Base-by-base conservation (phyloP, 805 yeast genomes). In the Metschnikowia gelsemii region DNA sequence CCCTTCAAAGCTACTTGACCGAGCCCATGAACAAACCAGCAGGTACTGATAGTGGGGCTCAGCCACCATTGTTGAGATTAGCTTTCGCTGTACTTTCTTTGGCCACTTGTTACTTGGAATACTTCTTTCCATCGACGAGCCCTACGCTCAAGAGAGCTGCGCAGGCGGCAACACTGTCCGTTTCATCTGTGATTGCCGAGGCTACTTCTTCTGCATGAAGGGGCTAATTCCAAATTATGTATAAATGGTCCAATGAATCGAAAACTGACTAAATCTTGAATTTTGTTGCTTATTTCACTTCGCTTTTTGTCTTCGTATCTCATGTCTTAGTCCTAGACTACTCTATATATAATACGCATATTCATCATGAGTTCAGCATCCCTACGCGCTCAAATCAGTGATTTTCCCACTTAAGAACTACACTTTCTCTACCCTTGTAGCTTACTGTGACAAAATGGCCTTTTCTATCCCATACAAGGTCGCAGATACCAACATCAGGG, bases 61-160 rank as follows among this genome's bases (percentile, higher is more conserved):
- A 78, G 63, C 64, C 80, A 55, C 71, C 74, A 51, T 46, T 76
- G 66, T 68, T 76, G 54, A 66, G 70, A 51, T 43, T 76, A 9
- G 43, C 66, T 4, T 65, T 78, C 55, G 72, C 78, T 24, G n/a
- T 72, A 13, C 58, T 76, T 27, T 72, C 80, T 18, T 50, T 79
- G 40, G 60, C 54, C 38, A 75, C 80, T 31, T 79, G 82, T 52
- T 80, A 80, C 63, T 59, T 77, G 62, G 81, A 78, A 43, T 50
- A 78, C 34, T 45, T 73, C 19, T 66, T 74, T 52, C 83, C 83
- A 3, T 48, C 57, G 32, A 53, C 69, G 37, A 58, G 61, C 41
- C 68, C 74, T 14, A 51, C 55, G 27, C 46, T 58, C 28, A 60
- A 55, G 41, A 55, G 47, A 36, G 49, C 56, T 5, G 55, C 59